Conservation (phyloP, 1,139 yeast genomes). For the Ogataea hybrid region DNA sequence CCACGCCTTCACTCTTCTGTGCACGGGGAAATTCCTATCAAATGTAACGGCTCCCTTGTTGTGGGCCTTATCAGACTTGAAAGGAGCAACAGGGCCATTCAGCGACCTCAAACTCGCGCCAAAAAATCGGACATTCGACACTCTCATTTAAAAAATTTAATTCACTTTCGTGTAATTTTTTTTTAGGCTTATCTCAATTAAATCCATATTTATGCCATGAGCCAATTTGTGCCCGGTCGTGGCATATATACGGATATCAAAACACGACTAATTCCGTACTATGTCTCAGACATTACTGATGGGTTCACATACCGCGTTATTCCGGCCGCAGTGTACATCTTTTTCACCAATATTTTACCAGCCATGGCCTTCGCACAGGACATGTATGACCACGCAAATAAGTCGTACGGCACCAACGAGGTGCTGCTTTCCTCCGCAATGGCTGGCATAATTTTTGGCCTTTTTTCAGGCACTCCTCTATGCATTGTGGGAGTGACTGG, state of each 20-base stretch:
- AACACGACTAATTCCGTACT: constrained; percentile 57
- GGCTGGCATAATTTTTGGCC: constrained; percentile 87
- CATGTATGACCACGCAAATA: constrained; percentile 86
- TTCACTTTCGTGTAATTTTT: not conserved
- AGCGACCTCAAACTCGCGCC: not conserved
- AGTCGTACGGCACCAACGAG: constrained; percentile 90
- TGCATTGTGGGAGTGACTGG: constrained; percentile 99
- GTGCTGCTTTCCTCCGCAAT: constrained; percentile 79
- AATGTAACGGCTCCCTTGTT: constrained; percentile 28
- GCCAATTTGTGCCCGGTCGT: constrained; percentile 19
- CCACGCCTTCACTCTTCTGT: constrained; percentile 53
- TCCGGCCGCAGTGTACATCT: constrained; percentile 79
- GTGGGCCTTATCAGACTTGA: constrained; percentile 10
- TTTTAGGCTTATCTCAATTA: constrained; percentile 1
- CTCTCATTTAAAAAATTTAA: not conserved
- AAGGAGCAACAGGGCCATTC: constrained; percentile 27
- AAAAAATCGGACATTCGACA: not conserved
- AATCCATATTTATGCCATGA: not conserved
- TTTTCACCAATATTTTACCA: constrained; percentile 86
- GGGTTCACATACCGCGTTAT: constrained; percentile 85
- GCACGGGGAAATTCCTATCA: constrained; percentile 44
- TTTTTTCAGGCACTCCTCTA: constrained; percentile 84
- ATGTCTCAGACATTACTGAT: constrained; percentile 76
- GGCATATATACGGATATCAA: constrained; percentile 59
- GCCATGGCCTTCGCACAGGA: constrained; percentile 97